Conservation (phyloP, 352 stramenopile species). For the Phytophthora megakarya region DNA sequence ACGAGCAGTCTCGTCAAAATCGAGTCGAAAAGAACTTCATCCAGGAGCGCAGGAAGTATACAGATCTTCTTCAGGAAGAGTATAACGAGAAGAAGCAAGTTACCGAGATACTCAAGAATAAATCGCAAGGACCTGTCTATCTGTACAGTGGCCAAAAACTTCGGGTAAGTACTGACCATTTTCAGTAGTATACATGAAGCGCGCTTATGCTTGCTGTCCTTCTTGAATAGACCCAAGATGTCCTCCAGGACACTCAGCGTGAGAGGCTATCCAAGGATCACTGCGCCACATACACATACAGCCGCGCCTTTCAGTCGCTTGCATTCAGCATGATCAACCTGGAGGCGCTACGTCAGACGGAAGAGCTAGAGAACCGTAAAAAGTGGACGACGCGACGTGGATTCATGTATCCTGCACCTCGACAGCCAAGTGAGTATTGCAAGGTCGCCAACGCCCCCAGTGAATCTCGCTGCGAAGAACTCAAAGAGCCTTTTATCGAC, state of each 20-base stretch:
- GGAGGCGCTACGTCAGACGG: conserved; percentile 54
- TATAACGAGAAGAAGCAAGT: conserved; percentile 51
- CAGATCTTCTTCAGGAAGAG: conserved; percentile 32
- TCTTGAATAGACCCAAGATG: conserved; percentile 69
- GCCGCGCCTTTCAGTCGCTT: conserved; percentile 86
- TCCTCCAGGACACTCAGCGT: conserved; percentile 82
- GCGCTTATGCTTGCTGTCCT: conserved; percentile 2
- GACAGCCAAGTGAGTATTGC: conserved; percentile 69
- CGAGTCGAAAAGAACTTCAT: conserved; percentile 69
- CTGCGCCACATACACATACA: conserved; percentile 82
- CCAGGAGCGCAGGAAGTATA: conserved; percentile 43
- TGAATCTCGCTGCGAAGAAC: conserved; percentile 80
- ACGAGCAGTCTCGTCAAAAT: conserved; percentile 51
- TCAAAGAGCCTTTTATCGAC: conserved; percentile 84
- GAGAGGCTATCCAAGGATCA: conserved; percentile 48
- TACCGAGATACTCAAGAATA: conserved; percentile 33
- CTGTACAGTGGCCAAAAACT: conserved; percentile 91
- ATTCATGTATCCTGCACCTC: conserved; percentile 87
- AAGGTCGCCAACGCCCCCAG: conserved; percentile 73
- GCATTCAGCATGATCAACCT: conserved; percentile 82
- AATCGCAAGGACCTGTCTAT: conserved; percentile 54
- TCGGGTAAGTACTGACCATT: conserved; percentile 42
- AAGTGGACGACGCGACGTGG: conserved; percentile 87
- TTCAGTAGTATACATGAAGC: neutral
- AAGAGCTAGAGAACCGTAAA: conserved; percentile 50